phyloP scores from a whole-genome alignment of 768 basidiomycete genomes.

The Myochromella boudieri region DNA sequence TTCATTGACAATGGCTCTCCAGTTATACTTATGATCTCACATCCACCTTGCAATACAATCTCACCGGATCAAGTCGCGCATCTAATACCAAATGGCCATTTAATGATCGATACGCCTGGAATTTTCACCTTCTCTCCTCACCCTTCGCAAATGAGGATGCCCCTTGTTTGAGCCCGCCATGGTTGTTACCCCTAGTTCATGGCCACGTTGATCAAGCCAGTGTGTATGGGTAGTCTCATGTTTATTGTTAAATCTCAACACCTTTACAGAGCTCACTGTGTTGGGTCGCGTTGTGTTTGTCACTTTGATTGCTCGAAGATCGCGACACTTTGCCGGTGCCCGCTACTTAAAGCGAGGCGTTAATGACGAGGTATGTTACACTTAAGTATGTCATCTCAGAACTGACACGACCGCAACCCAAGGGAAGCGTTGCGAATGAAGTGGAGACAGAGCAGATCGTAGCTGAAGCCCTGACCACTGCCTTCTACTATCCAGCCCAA shows the following conservation, averaged over 20 bases:
- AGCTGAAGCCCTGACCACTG: conserved; percentile 83
- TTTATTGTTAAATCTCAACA: not conserved
- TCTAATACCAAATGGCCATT: conserved; percentile 59
- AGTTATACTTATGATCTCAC: conserved; percentile 98
- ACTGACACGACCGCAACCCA: not conserved
- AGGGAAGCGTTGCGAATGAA: conserved; percentile 99
- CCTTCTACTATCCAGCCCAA: conserved; percentile 75
- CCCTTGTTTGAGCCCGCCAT: conserved; percentile 57
- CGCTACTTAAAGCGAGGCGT: conserved; percentile 93
- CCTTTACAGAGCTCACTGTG: conserved; percentile 75
- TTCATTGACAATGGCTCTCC: conserved; percentile 3
- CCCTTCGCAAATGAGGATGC: conserved; percentile 53
- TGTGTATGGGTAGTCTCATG: conserved; percentile 37
- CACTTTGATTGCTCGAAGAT: conserved; percentile 92
- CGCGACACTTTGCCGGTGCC: conserved; percentile 94
- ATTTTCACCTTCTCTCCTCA: conserved; percentile 78
- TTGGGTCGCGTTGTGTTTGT: conserved; percentile 89
- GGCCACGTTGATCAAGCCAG: conserved; percentile 99
- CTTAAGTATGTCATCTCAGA: not conserved
- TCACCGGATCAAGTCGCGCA: conserved; percentile 55
- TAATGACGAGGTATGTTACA: conserved; percentile 75
- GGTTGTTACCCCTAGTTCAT: conserved; percentile 91
- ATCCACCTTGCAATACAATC: conserved; percentile 91
- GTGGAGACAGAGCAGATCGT: conserved; percentile 99
- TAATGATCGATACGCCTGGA: conserved; percentile 94